phyloP scores from a whole-genome alignment of 345 rosid genomes.

The Aquilaria yunnanensis region DNA sequence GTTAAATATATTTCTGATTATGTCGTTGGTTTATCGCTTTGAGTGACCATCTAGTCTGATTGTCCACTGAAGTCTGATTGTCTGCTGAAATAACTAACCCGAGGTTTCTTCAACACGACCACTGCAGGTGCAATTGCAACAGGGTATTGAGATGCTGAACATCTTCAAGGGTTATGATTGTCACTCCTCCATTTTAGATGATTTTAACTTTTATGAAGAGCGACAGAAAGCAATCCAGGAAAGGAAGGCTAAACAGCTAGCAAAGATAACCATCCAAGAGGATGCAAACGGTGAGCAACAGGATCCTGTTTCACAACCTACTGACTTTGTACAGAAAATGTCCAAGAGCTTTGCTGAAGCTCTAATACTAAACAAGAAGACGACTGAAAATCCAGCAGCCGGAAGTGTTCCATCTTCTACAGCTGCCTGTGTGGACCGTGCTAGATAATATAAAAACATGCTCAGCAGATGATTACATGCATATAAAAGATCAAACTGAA shows the following conservation, averaged over 20 bases:
- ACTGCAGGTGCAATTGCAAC: constrained; percentile 57
- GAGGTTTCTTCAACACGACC: neutral
- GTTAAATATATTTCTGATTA: too few species aligned
- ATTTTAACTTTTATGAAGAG: constrained; percentile 71
- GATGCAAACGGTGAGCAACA: constrained; percentile 17
- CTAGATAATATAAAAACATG: neutral
- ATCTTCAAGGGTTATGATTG: constrained; percentile 44
- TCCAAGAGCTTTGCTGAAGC: constrained; percentile 57
- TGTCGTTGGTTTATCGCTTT: too few species aligned
- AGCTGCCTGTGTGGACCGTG: constrained; percentile 7
- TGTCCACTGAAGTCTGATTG: neutral
- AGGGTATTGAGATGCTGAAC: constrained; percentile 63
- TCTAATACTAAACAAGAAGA: constrained; percentile 27
- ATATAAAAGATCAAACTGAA: neutral
- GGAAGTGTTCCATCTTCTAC: constrained; percentile 6
- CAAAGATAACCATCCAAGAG: constrained; percentile 17
- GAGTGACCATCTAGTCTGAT: too few species aligned
- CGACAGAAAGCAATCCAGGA: constrained; percentile 67
- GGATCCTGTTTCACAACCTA: constrained; percentile 22
- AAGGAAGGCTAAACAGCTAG: constrained; percentile 49
- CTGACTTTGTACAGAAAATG: constrained; percentile 37
- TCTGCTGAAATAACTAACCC: neutral
- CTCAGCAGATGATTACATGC: constrained; percentile 4
- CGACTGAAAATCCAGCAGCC: neutral
- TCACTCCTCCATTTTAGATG: constrained; percentile 66